A percentile compares a stretch with the other conserved stretches of the same genome.
phyloP scores from a whole-genome alignment of 73 alveolate genomes.

The Effrenium voratum region DNA sequence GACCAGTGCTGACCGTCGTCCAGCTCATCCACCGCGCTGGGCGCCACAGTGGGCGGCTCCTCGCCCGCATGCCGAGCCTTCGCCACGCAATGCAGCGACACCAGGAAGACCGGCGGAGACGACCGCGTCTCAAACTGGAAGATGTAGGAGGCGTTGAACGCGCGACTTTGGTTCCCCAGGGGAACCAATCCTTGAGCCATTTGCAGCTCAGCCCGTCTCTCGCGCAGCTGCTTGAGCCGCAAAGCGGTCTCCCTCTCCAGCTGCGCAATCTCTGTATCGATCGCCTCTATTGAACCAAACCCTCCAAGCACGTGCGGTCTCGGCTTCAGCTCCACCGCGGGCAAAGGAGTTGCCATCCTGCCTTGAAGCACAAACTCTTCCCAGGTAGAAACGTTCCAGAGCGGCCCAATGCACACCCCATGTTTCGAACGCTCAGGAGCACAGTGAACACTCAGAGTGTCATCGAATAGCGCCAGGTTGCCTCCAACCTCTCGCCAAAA shows the following conservation, averaged over 20 bases:
- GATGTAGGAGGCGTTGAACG: slow-evolving; percentile 54
- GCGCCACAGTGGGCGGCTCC: slow-evolving; percentile 16
- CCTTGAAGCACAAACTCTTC: slow-evolving; percentile 78
- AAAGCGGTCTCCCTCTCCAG: slow-evolving; percentile 62
- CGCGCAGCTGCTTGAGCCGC: slow-evolving; percentile 62
- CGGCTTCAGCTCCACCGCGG: background rate
- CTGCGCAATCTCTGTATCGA: slow-evolving; percentile 69
- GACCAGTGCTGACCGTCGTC: slow-evolving; percentile 17
- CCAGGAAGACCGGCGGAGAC: slow-evolving; percentile 38
- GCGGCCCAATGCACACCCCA: slow-evolving; percentile 55
- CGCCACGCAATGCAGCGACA: slow-evolving; percentile 25
- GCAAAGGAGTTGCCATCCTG: background rate
- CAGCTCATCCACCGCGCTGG: background rate
- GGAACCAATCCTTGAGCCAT: slow-evolving; percentile 52
- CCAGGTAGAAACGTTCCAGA: slow-evolving; percentile 86
- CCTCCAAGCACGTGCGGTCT: background rate
- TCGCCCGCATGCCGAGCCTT: slow-evolving; percentile 24
- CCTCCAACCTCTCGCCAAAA: slow-evolving; percentile 66
- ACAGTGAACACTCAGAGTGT: slow-evolving; percentile 49
- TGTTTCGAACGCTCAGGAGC: slow-evolving; percentile 23
- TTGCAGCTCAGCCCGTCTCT: slow-evolving; percentile 71
- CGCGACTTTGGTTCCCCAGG: slow-evolving; percentile 29
- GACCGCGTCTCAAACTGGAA: slow-evolving; percentile 67
- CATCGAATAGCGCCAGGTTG: background rate
- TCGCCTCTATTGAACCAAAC: slow-evolving; percentile 47